Percentiles rank a stretch among this genome's conserved stretches.
Evolutionary conservation across 805 yeast genomes (phyloP).

Genomic region (Wickerhamiella brachini): DNA sequence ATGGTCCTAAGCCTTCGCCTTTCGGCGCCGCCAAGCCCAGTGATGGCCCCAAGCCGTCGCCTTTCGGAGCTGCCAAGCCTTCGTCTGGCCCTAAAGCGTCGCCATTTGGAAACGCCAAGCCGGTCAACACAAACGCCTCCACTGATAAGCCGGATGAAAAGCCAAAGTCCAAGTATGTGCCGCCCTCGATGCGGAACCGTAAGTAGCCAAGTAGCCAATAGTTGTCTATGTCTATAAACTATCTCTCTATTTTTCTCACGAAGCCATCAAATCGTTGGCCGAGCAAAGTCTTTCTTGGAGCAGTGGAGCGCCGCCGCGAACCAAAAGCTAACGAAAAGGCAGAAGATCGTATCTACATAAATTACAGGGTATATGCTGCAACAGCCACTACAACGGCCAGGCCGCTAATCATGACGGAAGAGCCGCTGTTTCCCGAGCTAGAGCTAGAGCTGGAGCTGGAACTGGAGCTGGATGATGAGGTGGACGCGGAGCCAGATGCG

Average conservation of each 20-base stretch:
- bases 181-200: background rate
- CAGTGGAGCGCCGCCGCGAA: no score
- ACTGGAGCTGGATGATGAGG: background rate
- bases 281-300: no score
- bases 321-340: no score
- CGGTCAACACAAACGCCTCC: background rate
- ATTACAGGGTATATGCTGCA: background rate
- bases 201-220: no score
- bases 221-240: no score
- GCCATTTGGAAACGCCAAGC: constrained; percentile 3
- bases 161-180: background rate
- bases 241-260: no score
- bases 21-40: constrained; percentile 10
- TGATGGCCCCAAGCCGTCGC: constrained; percentile 2
- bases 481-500: background rate
- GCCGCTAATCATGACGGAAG: background rate
- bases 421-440: background rate
- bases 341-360: no score
- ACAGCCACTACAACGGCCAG: background rate
- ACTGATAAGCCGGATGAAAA: background rate
- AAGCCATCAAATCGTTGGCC: no score
- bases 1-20: background rate
- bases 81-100: background rate
- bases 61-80: constrained; percentile 12
- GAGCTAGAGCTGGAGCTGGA: background rate